phyloP scores from a whole-genome alignment of 164 flowering plant genomes.

The Umbilicus rupestris region DNA sequence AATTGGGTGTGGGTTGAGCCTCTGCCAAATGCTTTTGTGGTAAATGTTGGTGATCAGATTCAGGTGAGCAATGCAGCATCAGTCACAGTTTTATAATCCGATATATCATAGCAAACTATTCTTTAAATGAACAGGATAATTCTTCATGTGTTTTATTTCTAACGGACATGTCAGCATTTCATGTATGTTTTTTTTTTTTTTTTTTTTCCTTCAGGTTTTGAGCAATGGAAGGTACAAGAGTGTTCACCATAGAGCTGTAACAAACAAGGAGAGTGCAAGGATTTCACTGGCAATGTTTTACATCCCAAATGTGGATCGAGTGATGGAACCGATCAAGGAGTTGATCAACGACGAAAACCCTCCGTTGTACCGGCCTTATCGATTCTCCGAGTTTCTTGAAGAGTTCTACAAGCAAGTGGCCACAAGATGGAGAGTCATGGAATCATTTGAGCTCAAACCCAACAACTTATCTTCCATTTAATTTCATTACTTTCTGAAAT shows the following conservation, averaged over 20 bases:
- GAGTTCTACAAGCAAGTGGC: background rate
- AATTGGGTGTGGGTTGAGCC: background rate
- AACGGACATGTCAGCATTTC: too few species aligned
- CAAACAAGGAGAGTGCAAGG: background rate
- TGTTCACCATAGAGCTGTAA: conserved; percentile 2
- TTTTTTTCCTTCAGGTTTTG: background rate
- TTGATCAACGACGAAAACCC: background rate
- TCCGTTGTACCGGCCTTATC: background rate
- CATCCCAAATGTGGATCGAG: background rate
- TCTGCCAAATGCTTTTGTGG: background rate
- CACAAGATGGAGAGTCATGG: background rate
- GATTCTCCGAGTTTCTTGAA: background rate
- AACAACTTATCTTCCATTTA: too few species aligned
- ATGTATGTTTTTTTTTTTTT: background rate
- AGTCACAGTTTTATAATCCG: too few species aligned
- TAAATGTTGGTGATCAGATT: background rate
- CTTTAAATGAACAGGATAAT: too few species aligned
- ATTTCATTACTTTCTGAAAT: too few species aligned
- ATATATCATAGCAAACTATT: too few species aligned
- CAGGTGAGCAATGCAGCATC: background rate
- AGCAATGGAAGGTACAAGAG: conserved; percentile 6
- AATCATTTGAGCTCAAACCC: background rate
- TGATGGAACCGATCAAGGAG: background rate
- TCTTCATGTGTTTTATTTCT: too few species aligned
- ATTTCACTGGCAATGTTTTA: background rate